These are phyloP conservation scores for Dittrichia graveolens DNA, from an alignment of 129 eudicot species.

Conservation along the genomic window DNA sequence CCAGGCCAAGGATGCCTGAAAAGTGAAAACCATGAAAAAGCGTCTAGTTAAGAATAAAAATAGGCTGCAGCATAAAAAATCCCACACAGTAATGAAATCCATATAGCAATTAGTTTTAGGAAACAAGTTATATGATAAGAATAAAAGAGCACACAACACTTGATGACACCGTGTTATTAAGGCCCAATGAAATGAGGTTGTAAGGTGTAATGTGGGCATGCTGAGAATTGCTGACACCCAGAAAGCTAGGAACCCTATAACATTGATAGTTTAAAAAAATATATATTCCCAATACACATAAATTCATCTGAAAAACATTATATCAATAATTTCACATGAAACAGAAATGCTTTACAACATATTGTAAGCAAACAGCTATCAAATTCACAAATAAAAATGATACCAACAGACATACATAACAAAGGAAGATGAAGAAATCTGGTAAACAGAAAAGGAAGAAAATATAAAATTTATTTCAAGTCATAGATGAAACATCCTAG, in stretches of 20 bases:
- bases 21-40: slow-evolving; percentile 16
- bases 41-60: neutral
- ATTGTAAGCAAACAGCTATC: no score
- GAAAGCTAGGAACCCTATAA: no score
- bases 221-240: no score
- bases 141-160: slow-evolving; percentile 15
- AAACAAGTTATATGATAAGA: slow-evolving; percentile 1
- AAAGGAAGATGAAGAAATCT: no score
- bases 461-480: neutral
- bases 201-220: no score
- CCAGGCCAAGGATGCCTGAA: slow-evolving; percentile 38
- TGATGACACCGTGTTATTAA: neutral
- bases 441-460: neutral
- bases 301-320: neutral
- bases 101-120: neutral
- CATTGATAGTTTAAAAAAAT: no score
- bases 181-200: no score
- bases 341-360: neutral
- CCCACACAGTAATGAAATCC: neutral
- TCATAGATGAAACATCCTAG: neutral
- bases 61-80: neutral
- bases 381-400: no score
- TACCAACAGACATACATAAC: no score
- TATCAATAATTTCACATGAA: neutral
- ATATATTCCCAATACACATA: neutral